These are phyloP conservation scores for Paracorniculantispora psalliotae DNA, from an alignment of 2,329 filamentous ascomycete species.

Conservation along the genomic window DNA sequence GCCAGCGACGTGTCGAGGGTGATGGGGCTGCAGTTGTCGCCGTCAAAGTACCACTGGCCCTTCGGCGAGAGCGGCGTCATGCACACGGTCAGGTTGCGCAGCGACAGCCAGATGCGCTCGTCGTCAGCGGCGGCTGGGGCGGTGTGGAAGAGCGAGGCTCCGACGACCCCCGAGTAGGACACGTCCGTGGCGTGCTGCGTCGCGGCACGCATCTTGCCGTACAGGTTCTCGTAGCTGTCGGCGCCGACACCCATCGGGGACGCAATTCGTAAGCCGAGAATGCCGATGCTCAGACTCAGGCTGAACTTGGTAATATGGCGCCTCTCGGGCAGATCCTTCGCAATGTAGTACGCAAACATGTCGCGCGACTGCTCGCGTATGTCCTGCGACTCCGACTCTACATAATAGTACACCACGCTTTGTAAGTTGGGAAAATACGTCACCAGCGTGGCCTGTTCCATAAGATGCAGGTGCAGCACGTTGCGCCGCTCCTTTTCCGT, in stretches of 20 bases:
- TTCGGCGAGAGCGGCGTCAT: not conserved
- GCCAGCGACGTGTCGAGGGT: not conserved
- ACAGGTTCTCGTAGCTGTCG: not conserved
- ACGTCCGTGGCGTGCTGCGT: not conserved
- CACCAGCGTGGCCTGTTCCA: not conserved
- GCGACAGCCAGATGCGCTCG: not conserved
- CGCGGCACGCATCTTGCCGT: not conserved
- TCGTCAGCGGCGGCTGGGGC: not conserved
- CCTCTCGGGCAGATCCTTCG: not conserved
- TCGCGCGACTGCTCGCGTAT: not conserved
- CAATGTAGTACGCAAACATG: not conserved
- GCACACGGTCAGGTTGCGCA: constrained; percentile 1
- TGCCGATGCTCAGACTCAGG: not conserved
- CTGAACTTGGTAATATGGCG: not conserved
- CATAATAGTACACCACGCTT: not conserved
- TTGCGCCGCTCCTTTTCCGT: not conserved
- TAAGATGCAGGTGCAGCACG: constrained; percentile 1
- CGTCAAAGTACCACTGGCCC: not conserved
- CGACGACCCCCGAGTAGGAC: not conserved
- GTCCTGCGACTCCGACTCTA: not conserved
- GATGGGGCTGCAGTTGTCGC: not conserved
- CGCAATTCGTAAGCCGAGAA: not conserved
- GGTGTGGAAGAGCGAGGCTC: not conserved
- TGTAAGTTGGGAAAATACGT: not conserved
- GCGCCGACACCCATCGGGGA: not conserved